Base-by-base conservation (phyloP, 208 protist genomes). In the Acanthamoeba lenticulata region DNA sequence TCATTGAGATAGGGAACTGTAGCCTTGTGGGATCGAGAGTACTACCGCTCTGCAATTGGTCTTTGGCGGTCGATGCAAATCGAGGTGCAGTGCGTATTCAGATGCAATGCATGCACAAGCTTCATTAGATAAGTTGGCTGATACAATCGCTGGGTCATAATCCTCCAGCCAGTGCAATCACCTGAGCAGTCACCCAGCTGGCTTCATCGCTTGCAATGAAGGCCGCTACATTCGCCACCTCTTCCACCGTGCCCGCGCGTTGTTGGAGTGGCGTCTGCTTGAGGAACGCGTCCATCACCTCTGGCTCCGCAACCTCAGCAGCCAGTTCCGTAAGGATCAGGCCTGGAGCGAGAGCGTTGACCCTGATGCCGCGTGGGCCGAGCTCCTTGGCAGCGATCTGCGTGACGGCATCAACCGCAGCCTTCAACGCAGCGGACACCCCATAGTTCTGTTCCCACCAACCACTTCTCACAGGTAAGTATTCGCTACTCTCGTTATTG, bases 311-410 rank as follows among this genome's bases (percentile, higher is more conserved):
- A 27, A 21, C 11, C 15, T n/a, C n/a, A n/a, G 15, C 21, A 21
- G 15, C 21, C 52, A 60, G 11, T 11, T 60, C 52, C 15, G 52
- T 60, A 60, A 21, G 52, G 21, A 60, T 60, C 52, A 60, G 52
- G 15, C 52, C 69, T 79, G 69, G 69, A 29, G 69, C n/a, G 19
- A 79, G 15, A 29, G 19, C 17, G 69, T 79, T 79, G n/a, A 79
- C 69, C 69, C 69, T 9, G n/a, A 79, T 79, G 13, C 69, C 69
- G 11, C 36, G 9, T 34, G 69, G 32, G n/a, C 69, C 69, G 17
- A 79, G 36, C 69, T 79, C 69, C n/a, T 79, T 79, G 69, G 69
- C 69, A 44, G 69, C 69, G 17, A 40, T 79, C 69, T 29, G 9
- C 17, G 69, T 34, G 11, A 79, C n/a, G 13, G 11, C 19, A 13